A percentile compares a stretch with the other conserved stretches of the same genome.
These are phyloP conservation scores for Globisporangium viniferum DNA, from an alignment of 352 stramenopile genomes.

Conservation along the genomic window DNA sequence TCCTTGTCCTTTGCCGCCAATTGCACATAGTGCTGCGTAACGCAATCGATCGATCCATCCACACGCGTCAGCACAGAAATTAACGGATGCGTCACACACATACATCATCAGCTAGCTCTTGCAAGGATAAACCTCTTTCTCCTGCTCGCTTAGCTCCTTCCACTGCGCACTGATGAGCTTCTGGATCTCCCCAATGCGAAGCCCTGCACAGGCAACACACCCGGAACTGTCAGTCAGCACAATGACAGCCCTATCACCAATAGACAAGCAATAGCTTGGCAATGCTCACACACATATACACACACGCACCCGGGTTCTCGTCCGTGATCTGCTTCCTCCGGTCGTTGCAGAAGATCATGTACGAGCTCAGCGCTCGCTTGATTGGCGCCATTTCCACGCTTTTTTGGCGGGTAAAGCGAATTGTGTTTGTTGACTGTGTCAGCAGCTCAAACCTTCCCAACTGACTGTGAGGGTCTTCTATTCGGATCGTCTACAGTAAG, in stretches of 20 bases:
- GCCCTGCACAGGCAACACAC: slow-evolving; percentile 18
- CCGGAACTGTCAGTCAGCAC: background rate
- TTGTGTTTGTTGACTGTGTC: background rate
- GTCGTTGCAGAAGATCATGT: slow-evolving; percentile 83
- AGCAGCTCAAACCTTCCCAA: background rate
- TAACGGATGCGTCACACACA: background rate
- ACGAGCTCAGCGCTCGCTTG: slow-evolving; percentile 87
- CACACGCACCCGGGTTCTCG: slow-evolving; percentile 44
- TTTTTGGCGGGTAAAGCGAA: slow-evolving; percentile 7
- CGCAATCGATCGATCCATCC: background rate
- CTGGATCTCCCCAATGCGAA: slow-evolving; percentile 76
- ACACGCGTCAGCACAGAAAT: background rate
- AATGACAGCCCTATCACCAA: background rate
- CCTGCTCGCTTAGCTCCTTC: slow-evolving; percentile 75
- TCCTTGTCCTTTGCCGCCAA: slow-evolving; percentile 86
- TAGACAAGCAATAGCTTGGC: background rate
- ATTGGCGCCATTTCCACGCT: slow-evolving; percentile 39
- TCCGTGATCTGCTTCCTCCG: slow-evolving; percentile 62
- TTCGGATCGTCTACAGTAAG: background rate
- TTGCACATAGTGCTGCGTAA: slow-evolving; percentile 63
- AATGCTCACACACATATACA: background rate
- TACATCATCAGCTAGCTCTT: too few relatives aligned
- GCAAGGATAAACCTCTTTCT: slow-evolving; percentile 60
- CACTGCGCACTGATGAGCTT: slow-evolving; percentile 90
- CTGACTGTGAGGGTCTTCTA: background rate